Evolutionary conservation across 2,329 filamentous ascomycete genomes (phyloP), one percentile per base, ranked within the genome.

Genomic region (Knoxdaviesia proteae): DNA sequence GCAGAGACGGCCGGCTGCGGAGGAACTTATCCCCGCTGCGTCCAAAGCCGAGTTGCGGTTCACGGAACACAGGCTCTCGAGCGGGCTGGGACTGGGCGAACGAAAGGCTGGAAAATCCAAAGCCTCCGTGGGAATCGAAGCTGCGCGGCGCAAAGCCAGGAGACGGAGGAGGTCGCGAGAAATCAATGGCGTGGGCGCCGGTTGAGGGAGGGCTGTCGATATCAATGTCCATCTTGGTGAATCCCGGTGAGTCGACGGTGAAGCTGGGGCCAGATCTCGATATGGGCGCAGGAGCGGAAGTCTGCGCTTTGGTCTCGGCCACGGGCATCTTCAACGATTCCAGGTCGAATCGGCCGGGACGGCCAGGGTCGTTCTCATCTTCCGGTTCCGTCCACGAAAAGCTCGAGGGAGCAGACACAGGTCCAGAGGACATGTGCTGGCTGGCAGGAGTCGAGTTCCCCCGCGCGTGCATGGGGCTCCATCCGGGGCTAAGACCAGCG

Each of bases 361-460:
- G 60, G 32, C 58, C 58, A 5, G 52, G 53, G 38, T 62, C 60
- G n/a, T 55, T 53, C 33, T 61, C 59, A 39, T 65, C 62, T 41
- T 67, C 64, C 41, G 62, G 59, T 45, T 68, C 63, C 6, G 63
- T 61, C 72, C 74, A 80, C 1, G 69, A 68, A 44, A 74, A 70
- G 42, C 62, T 74, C 6, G 74, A 72, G 1, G 77, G 77, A 2
- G 77, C 77, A 2, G 77, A 80, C 0, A 75, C 77, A 7, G 77
- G 76, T 0, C 76, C 76, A 0, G 74, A 69, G 1, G 70, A 71
- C 20, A 76, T 63, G 4, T 63, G 54, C 35, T 68, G 65, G 6
- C 60, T 51, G 32, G 59, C 62, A 0, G 71, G 64, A 4, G 67
- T 70, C 3, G 71, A 74, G 48, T 68, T 69, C 1, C 66, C 68